Evolutionary conservation across 2,329 filamentous ascomycete genomes (phyloP).

Genomic region (Claviceps purpurea): DNA sequence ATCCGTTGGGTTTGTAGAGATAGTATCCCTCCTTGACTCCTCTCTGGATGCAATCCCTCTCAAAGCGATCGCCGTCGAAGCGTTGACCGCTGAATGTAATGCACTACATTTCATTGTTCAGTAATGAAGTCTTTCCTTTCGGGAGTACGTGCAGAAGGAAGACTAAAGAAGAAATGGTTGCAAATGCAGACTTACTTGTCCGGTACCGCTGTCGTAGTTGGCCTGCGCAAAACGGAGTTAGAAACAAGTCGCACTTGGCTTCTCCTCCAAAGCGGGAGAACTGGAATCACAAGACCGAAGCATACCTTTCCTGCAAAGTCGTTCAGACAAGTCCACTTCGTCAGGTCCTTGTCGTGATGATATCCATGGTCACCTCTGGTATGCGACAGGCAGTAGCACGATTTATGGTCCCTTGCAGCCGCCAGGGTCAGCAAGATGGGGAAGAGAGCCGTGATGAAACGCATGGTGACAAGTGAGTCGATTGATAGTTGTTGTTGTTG

Average conservation of each 20-base stretch:
- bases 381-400: background rate
- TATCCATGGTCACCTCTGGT: background rate
- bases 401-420: slow-evolving; percentile 11
- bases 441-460: background rate
- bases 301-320: background rate
- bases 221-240: background rate
- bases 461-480: background rate
- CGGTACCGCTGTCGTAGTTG: background rate
- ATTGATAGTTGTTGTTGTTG: too few relatives aligned
- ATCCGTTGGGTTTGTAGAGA: background rate
- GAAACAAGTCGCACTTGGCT: background rate
- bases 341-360: background rate
- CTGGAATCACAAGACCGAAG: background rate
- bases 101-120: background rate
- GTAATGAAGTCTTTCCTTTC: background rate
- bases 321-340: background rate
- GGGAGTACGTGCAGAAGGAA: background rate
- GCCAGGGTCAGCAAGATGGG: background rate
- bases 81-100: background rate
- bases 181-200: background rate
- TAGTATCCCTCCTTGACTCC: background rate
- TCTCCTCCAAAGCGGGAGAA: background rate
- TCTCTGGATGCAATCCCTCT: background rate
- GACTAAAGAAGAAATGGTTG: background rate
- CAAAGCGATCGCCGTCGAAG: background rate